A percentile compares a stretch with the other conserved stretches of the same genome.
phyloP scores from a whole-genome alignment of 257 asterid genomes.

The Asclepias syriaca region DNA sequence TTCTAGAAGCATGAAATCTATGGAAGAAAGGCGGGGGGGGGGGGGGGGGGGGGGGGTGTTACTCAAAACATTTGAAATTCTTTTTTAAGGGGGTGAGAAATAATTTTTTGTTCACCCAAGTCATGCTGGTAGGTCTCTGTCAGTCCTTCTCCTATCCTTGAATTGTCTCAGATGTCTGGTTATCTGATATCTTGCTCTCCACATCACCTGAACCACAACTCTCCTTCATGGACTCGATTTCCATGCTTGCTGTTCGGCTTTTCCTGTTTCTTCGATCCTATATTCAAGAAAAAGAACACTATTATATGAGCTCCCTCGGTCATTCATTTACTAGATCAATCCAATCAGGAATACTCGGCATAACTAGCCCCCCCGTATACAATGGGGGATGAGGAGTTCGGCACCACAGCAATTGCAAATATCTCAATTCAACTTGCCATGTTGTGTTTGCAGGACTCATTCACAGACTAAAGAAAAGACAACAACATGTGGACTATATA shows the following conservation, averaged over 20 bases:
- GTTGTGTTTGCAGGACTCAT: not conserved
- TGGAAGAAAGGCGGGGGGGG: too few species aligned
- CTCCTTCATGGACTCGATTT: slow-evolving; percentile 59
- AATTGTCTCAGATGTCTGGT: slow-evolving; percentile 41
- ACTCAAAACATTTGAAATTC: slow-evolving; percentile 25
- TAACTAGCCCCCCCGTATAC: not conserved
- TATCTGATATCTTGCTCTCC: slow-evolving; percentile 41
- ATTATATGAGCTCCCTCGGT: not conserved
- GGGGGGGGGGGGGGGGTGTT: too few species aligned
- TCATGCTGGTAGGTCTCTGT: slow-evolving; percentile 16
- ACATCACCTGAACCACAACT: slow-evolving; percentile 40
- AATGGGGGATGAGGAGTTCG: not conserved
- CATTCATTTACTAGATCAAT: not conserved
- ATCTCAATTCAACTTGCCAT: not conserved
- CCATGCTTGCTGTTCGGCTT: slow-evolving; percentile 70
- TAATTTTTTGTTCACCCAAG: slow-evolving; percentile 27
- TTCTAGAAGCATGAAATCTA: slow-evolving; percentile 30
- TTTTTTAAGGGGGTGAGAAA: slow-evolving; percentile 15
- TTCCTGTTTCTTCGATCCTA: slow-evolving; percentile 72
- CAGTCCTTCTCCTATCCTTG: slow-evolving; percentile 32
- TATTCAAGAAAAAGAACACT: slow-evolving; percentile 7
- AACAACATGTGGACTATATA: not conserved
- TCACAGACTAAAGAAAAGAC: not conserved
- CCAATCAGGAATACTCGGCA: not conserved
- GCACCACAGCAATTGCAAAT: not conserved